Percentiles rank a stretch among this genome's conserved stretches.
These are phyloP conservation scores for Rhodotorula kratochvilovae DNA, from an alignment of 768 basidiomycete species.

Conservation along the genomic window DNA sequence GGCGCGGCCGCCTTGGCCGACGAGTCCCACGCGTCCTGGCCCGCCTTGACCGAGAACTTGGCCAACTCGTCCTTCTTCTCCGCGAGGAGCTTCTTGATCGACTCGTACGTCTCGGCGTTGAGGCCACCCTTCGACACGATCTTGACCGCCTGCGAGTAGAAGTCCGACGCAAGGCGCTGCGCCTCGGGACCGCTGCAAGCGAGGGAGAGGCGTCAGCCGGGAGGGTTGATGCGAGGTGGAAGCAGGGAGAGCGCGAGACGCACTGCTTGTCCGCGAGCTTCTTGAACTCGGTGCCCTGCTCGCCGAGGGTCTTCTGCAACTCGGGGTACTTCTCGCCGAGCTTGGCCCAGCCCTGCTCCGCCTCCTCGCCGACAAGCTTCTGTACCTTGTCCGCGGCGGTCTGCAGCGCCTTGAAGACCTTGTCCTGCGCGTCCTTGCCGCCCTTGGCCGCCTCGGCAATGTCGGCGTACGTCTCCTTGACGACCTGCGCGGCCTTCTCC, in stretches of 20 bases:
- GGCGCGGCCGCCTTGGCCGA: conserved; percentile 37
- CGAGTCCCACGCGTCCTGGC: conserved; percentile 38
- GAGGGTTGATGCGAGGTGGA: too few species aligned
- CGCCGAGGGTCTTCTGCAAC: conserved; percentile 38
- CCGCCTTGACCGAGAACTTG: conserved; percentile 35
- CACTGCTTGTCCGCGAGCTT: conserved; percentile 42
- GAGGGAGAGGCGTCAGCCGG: background rate
- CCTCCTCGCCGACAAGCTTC: conserved; percentile 35
- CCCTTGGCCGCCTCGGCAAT: conserved; percentile 33
- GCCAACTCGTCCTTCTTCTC: conserved; percentile 38
- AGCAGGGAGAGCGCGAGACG: background rate
- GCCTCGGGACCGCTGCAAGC: conserved; percentile 41
- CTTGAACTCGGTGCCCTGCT: conserved; percentile 32
- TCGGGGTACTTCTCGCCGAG: conserved; percentile 41
- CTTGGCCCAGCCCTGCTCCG: conserved; percentile 24
- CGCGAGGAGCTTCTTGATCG: conserved; percentile 36
- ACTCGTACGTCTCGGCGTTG: conserved; percentile 40
- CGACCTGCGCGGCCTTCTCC: conserved; percentile 36
- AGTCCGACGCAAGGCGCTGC: conserved; percentile 33
- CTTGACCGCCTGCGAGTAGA: conserved; percentile 34
- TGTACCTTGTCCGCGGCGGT: conserved; percentile 31
- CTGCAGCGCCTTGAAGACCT: conserved; percentile 31
- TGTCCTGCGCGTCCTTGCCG: conserved; percentile 38
- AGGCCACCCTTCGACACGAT: conserved; percentile 37
- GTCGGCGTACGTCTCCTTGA: conserved; percentile 39